Evolutionary conservation across 257 asterid species (phyloP).

Genomic region (Craterostigma plantagineum): DNA sequence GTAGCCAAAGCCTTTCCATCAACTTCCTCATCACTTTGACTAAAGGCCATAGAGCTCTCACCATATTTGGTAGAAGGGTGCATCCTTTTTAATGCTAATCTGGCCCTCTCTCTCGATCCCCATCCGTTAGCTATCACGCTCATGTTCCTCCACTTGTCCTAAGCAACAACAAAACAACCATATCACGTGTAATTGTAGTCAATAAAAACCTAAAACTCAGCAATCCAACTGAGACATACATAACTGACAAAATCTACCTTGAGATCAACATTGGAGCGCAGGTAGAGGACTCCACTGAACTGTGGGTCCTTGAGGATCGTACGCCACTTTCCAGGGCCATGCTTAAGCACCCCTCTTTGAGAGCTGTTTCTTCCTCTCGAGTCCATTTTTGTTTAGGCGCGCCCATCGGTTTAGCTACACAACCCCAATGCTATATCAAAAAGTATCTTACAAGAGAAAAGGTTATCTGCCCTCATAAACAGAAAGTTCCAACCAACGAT

Average conservation of each 20-base stretch:
- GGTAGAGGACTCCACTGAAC: conserved; percentile 53
- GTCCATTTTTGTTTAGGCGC: conserved; percentile 99
- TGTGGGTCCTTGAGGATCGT: conserved; percentile 90
- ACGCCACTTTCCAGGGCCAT: conserved; percentile 97
- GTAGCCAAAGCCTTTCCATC: conserved; percentile 37
- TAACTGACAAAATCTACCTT: conserved; percentile 32
- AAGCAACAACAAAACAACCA: conserved; percentile 6
- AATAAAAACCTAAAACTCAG: not conserved
- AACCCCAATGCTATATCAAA: too few species aligned
- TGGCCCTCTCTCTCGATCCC: conserved; percentile 81
- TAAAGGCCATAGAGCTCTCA: conserved; percentile 35
- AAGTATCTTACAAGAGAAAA: too few species aligned
- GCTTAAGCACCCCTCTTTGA: conserved; percentile 86
- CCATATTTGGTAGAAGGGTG: conserved; percentile 44
- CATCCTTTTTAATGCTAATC: conserved; percentile 52
- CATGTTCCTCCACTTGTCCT: conserved; percentile 99
- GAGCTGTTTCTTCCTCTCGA: conserved; percentile 96
- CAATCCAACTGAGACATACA: not conserved
- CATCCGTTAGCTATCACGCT: conserved; percentile 90
- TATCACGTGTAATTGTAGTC: too few species aligned
- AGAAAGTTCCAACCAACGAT: too few species aligned
- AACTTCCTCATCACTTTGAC: conserved; percentile 63
- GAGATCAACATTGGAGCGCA: conserved; percentile 90
- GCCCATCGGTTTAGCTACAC: conserved; percentile 33
- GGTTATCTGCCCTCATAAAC: too few species aligned